Evolutionary conservation across 1,284 basidiomycete species (phyloP), one percentile per base, ranked within the genome.

Genomic region (Apiotrichum sp.): DNA sequence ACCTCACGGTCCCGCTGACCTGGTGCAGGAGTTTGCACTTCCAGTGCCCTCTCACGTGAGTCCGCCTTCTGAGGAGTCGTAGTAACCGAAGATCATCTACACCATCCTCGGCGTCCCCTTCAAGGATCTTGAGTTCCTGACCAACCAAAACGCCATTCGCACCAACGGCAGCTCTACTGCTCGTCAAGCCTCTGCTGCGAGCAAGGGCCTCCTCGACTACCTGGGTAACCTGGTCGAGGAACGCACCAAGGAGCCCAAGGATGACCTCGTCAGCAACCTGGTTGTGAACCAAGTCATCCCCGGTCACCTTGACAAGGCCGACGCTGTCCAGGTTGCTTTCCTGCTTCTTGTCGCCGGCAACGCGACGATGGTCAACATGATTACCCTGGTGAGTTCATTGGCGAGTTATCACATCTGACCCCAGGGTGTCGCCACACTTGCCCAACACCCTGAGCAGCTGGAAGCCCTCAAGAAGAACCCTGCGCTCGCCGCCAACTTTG

Each of bases 321-420:
- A 52, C 32, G 55, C 55, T 1, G 55, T 57, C 31, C 55, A 57
- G 47, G 33, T 57, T 33, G 55, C 55, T 10, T 57, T 57, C 55
- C 55, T 57, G 42, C 51, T 57, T 32, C 51, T 57, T 40, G 55
- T 57, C 11, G 55, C 55, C 7, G 55, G 55, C 13, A 57, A 57
- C 38, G 55, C 55, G 10, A 57, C 55, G 9, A 57, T 57, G 55
- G 55, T 57, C 14, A 57, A 57, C 55, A 57, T 57, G 55, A 53
- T 57, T 16, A 51, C 42, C 3, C 55, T 57, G 6, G 32, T 46
- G 13, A 51, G 50, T 51, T 2, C 40, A 41, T 6, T 13, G 14
- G 6, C 5, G 7, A 7, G 8, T 7, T 33, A 2, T 34, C 22
- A 6, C n/a, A 11, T 4, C 16, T 22, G 3, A 43, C 41, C 2